Evolutionary conservation across 2,329 filamentous ascomycete genomes (phyloP).

Genomic region (Hirsutella thompsonii): DNA sequence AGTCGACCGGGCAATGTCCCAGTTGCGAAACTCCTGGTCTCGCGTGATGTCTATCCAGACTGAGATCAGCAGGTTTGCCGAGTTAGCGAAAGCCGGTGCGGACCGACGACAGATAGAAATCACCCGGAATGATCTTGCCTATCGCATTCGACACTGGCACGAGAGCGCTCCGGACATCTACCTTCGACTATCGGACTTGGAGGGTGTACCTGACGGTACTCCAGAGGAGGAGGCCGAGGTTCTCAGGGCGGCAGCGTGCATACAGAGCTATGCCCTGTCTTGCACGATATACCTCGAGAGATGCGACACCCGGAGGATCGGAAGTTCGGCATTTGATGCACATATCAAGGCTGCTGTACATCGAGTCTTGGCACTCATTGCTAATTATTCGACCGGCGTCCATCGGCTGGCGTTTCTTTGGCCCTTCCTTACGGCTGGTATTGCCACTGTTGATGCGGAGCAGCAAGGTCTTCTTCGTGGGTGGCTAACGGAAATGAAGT

Average conservation of each 20-base stretch:
- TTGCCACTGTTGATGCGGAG: slow-evolving; percentile 2
- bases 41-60: slow-evolving; percentile 8
- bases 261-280: slow-evolving; percentile 5
- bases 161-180: slow-evolving; percentile 5
- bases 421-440: slow-evolving; percentile 3
- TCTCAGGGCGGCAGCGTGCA: slow-evolving; percentile 5
- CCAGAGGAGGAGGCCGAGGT: slow-evolving; percentile 3
- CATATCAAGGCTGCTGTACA: background rate
- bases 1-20: slow-evolving; percentile 3
- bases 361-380: slow-evolving; percentile 1
- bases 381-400: slow-evolving; percentile 4
- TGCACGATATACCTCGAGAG: slow-evolving; percentile 7
- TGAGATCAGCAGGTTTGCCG: slow-evolving; percentile 6
- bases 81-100: background rate
- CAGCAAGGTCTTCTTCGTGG: slow-evolving; percentile 1
- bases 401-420: slow-evolving; percentile 4
- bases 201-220: slow-evolving; percentile 1
- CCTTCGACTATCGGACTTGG: background rate
- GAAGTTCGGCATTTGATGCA: slow-evolving; percentile 2
- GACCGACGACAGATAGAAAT: slow-evolving; percentile 2
- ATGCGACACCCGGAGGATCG: slow-evolving; percentile 1
- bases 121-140: slow-evolving; percentile 3
- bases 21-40: slow-evolving; percentile 9
- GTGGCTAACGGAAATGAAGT: slow-evolving; percentile 2
- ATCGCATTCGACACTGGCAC: slow-evolving; percentile 7